Percentiles rank a stretch among this genome's conserved stretches.
Conservation (phyloP, 2,329 filamentous ascomycete species). For the Colletotrichum nymphaeae region DNA sequence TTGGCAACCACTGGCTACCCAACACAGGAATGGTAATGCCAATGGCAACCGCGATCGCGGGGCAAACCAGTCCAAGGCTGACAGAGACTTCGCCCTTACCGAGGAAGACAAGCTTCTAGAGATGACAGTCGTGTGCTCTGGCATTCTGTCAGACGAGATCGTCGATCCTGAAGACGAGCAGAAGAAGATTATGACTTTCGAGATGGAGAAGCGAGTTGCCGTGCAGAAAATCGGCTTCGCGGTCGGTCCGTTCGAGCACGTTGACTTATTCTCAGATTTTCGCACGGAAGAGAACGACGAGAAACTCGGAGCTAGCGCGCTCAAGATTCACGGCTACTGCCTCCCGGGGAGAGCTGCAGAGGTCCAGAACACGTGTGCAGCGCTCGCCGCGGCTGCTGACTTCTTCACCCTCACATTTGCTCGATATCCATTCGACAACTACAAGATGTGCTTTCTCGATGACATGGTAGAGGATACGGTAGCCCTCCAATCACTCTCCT, state of each 20-base stretch:
- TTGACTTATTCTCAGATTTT: conserved; percentile 86
- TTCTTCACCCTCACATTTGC: conserved; percentile 90
- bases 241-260: conserved; percentile 92
- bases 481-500: conserved; percentile 83
- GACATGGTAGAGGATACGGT: conserved; percentile 82
- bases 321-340: conserved; percentile 92
- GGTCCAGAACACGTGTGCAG: conserved; percentile 86
- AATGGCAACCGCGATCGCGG: conserved; percentile 45
- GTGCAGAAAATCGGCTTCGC: conserved; percentile 94
- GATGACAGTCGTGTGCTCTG: conserved; percentile 91
- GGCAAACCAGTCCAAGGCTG: conserved; percentile 54
- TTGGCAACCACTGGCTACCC: conserved; percentile 57
- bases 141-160: conserved; percentile 86
- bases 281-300: conserved; percentile 93
- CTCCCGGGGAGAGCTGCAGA: conserved; percentile 85
- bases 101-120: conserved; percentile 91
- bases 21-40: conserved; percentile 46
- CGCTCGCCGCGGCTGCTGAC: conserved; percentile 89
- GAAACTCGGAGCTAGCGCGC: conserved; percentile 86
- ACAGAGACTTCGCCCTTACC: conserved; percentile 56
- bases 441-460: conserved; percentile 94
- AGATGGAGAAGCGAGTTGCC: conserved; percentile 78
- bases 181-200: conserved; percentile 90
- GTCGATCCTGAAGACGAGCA: conserved; percentile 80
- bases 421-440: conserved; percentile 90